Base-by-base conservation (phyloP, 1,139 yeast genomes). In the Debaryomyces coudertii region DNA sequence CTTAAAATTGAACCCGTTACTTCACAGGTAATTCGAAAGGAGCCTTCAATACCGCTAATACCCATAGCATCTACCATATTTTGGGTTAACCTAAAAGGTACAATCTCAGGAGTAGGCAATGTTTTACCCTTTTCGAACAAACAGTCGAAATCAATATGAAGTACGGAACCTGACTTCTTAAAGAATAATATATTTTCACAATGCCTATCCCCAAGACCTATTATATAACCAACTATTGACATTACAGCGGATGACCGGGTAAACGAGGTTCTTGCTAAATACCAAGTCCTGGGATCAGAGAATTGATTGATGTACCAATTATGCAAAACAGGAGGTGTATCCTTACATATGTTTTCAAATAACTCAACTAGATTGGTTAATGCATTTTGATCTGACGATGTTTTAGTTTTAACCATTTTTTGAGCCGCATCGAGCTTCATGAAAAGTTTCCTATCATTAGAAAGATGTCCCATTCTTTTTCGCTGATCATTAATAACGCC, bases 111-210 rank as follows among this genome's bases (percentile, higher is more conserved):
- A 6, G 82, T 80, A 1, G 84, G 85, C 25, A 87, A 68, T 2
- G 80, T 77, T 8, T 82, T 81, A 25, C 88, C 89, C 58, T 87
- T 93, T 58, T 90, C 99, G 61, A 95, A 95, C 40, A 95, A 71
- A 68, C 98, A 93, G 61, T 95, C 98, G 65, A 93, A 95, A 66
- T 95, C 99, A 48, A 95, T 97, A 63, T 95, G 99, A 52, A 95
- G 69, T 0, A 90, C 82, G 7, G 83, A 83, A 1, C 99, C 99
- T 2, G 83, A 79, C 36, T 77, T 79, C 54, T 86, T 85, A 58
- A 86, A 80, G 41, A 93, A 71, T 45, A 95, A 67, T 22, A 95
- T 81, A 60, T 95, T 95, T 60, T 95, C 99, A 57, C 96, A 88
- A 62, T 95, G 99, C 25, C 99, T 76, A 65, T 95, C 99, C 16